Percentiles rank a stretch among this genome's conserved stretches.
Conservation (phyloP, 139 green algal species). For the Nannochloris sp. region DNA sequence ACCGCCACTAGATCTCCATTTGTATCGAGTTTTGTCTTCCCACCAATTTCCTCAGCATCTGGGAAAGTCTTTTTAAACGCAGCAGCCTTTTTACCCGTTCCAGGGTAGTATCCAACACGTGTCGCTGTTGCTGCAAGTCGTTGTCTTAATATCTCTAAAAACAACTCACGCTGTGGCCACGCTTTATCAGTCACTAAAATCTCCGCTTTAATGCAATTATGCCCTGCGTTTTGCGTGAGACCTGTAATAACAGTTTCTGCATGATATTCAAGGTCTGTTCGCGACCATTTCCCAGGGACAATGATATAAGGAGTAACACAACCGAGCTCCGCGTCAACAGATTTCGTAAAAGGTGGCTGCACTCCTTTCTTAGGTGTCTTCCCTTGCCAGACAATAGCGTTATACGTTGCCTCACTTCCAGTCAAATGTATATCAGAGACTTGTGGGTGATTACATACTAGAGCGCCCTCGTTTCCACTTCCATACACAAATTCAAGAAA, state of each 20-base stretch:
- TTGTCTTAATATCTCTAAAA: constrained; percentile 45
- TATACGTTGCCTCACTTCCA: constrained; percentile 57
- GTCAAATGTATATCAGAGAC: constrained; percentile 70
- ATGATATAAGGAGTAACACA: constrained; percentile 83
- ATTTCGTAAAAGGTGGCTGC: constrained; percentile 12
- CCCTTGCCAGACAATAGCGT: constrained; percentile 68
- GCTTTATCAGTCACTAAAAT: constrained; percentile 55
- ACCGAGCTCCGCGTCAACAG: constrained; percentile 68
- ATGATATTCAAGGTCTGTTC: constrained; percentile 62
- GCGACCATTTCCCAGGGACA: constrained; percentile 51
- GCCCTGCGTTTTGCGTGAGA: constrained; percentile 56
- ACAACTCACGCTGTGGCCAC: constrained; percentile 60
- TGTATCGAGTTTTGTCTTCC: background rate
- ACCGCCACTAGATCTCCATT: background rate
- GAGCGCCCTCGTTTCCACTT: constrained; percentile 43
- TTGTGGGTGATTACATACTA: constrained; percentile 39
- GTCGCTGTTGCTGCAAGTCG: constrained; percentile 16
- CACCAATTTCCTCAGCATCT: constrained; percentile 27
- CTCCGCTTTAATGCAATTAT: constrained; percentile 77
- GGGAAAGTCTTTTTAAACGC: constrained; percentile 35
- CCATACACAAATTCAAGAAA: constrained; percentile 71
- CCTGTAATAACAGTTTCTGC: constrained; percentile 50
- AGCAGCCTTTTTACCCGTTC: constrained; percentile 10
- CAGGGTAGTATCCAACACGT: constrained; percentile 56
- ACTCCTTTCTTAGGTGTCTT: constrained; percentile 17